Percentiles rank a stretch among this genome's conserved stretches.
Evolutionary conservation across 2,329 filamentous ascomycete genomes (phyloP).

Genomic region (Aspergillus uvarum): DNA sequence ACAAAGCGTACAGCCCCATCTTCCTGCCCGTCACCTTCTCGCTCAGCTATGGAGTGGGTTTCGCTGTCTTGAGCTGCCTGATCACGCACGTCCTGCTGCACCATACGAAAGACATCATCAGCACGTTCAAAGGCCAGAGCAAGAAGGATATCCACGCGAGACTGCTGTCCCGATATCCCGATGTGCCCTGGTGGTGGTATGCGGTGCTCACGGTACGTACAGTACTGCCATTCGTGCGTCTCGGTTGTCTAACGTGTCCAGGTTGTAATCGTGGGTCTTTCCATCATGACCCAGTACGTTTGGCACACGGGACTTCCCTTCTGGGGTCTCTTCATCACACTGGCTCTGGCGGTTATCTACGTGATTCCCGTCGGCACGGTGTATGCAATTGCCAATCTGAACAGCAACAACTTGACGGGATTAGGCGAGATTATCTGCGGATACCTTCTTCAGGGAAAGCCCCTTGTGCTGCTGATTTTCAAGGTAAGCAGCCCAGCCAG

Average conservation of each 20-base stretch:
- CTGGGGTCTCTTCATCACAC: conserved; percentile 41
- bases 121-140: conserved; percentile 15
- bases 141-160: conserved; percentile 42
- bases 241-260: conserved; percentile 44
- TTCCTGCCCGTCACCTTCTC: conserved; percentile 59
- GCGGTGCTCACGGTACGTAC: conserved; percentile 27
- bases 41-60: conserved; percentile 55
- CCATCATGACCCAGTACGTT: conserved; percentile 22
- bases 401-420: conserved; percentile 43
- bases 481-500: conserved; percentile 43
- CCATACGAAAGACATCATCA: conserved; percentile 24
- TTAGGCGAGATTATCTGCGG: conserved; percentile 44
- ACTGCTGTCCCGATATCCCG: conserved; percentile 36
- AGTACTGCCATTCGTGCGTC: not conserved
- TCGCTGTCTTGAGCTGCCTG: conserved; percentile 60
- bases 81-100: conserved; percentile 23
- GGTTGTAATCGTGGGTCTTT: conserved; percentile 41
- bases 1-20: conserved; percentile 61
- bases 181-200: conserved; percentile 44
- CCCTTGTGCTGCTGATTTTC: conserved; percentile 46
- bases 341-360: conserved; percentile 40
- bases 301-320: conserved; percentile 40
- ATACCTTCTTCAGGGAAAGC: conserved; percentile 42
- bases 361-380: conserved; percentile 45
- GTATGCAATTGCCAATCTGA: conserved; percentile 42